Percentiles rank a stretch among this genome's conserved stretches.
These are phyloP conservation scores for Hirschfeldia incana DNA, from an alignment of 345 rosid species.

Conservation along the genomic window DNA sequence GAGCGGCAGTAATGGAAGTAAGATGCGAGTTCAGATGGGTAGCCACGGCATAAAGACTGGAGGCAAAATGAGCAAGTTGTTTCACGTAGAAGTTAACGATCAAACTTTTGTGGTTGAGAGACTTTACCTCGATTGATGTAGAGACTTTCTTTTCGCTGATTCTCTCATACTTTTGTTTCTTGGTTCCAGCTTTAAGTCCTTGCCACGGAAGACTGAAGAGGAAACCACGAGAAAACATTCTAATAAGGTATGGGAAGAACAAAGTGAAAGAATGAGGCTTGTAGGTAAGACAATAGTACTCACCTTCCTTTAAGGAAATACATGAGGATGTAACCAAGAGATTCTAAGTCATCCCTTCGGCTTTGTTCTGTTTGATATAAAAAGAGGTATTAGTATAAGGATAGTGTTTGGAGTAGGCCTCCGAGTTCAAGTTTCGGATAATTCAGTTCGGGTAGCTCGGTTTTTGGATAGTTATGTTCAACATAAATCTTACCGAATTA, in stretches of 20 bases:
- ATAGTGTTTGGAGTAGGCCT: not conserved
- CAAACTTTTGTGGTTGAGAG: constrained; percentile 4
- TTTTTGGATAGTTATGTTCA: too few species aligned
- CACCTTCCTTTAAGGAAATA: constrained; percentile 97
- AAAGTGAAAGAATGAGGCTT: not conserved
- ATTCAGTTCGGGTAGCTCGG: too few species aligned
- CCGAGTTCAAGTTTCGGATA: not conserved
- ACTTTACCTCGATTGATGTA: constrained; percentile 64
- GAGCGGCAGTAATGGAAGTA: constrained; percentile 96
- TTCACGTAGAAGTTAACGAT: not conserved
- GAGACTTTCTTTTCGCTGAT: constrained; percentile 99
- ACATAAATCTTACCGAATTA: not conserved
- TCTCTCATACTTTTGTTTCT: constrained; percentile 96
- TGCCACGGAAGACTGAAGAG: constrained; percentile 93
- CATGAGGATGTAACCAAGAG: constrained; percentile 97
- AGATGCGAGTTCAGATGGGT: constrained; percentile 95
- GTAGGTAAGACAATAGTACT: constrained; percentile 16
- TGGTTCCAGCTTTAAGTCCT: constrained; percentile 96
- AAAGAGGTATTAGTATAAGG: not conserved
- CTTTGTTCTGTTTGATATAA: constrained; percentile 70
- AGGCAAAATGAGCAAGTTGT: constrained; percentile 25
- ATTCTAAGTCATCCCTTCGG: constrained; percentile 95
- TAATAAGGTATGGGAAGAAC: constrained; percentile 6
- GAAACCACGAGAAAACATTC: not conserved
- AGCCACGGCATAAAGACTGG: constrained; percentile 88